Evolutionary conservation across 2,329 filamentous ascomycete genomes (phyloP), one percentile per base, ranked within the genome.

Genomic region (Hymenotorrendiella dingleyae): DNA sequence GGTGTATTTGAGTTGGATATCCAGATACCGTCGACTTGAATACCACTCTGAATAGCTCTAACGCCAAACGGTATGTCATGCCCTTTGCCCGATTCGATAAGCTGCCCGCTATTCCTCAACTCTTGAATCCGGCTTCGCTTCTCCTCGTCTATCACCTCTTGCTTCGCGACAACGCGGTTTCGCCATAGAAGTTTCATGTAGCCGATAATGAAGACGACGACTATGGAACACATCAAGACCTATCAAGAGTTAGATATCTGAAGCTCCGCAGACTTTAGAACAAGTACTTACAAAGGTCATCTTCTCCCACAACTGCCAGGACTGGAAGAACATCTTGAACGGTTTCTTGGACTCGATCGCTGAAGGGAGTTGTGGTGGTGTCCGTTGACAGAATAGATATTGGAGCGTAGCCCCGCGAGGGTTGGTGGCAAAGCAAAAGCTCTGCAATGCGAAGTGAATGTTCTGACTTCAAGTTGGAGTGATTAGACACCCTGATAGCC

Each of bases 11-110:
- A 45, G 32, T 53, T 53, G 6, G 58, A 60, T 37, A 85, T 78
- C 82, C 84, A 88, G 38, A 96, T 89, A 4, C 88, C 90, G 50
- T 94, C 86, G 6, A 94, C 78, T 59, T 91, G 78, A 32, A 94
- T 71, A 5, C 89, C 89, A 53, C 78, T 84, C 61, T 95, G 83
- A 35, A 96, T 78, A 6, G 90, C 90, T 54, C 85, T 80, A 40
- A 93, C 78, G 16, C 91, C 90, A 57, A 96, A 96, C 0, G 88
- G 89, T 26, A 94, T 78, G 8, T 86, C 82, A 38, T 77, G 70
- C 36, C 64, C 63, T 49, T 63, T 66, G 8, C 37, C 39, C 14
- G 50, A 45, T 36, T 57, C 52, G 14, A 59, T 36, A 20, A 54
- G 48, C 21, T 57, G 56, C 56, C 70, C 78, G 48, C 68, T 79